A percentile compares a stretch with the other conserved stretches of the same genome.
phyloP scores from a whole-genome alignment of 116 monocot genomes.

The Trichopus zeylanicus region DNA sequence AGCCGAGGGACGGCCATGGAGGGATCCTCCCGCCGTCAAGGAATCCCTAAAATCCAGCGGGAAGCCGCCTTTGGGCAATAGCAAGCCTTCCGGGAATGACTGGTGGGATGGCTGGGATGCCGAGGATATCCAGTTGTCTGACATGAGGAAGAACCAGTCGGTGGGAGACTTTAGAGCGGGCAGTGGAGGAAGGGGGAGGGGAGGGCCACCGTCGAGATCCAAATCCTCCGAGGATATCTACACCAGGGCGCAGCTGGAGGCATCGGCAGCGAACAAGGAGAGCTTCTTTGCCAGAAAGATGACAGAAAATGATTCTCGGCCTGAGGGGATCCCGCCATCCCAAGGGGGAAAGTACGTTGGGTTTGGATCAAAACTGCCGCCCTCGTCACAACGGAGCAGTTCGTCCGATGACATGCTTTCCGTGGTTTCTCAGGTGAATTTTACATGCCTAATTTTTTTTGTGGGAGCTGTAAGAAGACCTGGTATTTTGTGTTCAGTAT shows the following conservation, averaged over 20 bases:
- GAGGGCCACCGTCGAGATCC: constrained; percentile 42
- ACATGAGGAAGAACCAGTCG: constrained; percentile 69
- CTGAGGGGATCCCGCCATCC: constrained; percentile 73
- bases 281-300: constrained; percentile 69
- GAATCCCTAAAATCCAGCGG: constrained; percentile 14
- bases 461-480: no score
- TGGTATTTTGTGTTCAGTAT: no score
- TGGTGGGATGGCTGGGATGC: constrained; percentile 76
- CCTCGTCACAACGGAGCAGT: constrained; percentile 17
- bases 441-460: neutral
- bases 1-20: constrained; percentile 57
- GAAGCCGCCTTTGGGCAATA: constrained; percentile 35
- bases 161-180: constrained; percentile 47
- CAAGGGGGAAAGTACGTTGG: constrained; percentile 93
- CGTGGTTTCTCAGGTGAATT: constrained; percentile 73
- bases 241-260: constrained; percentile 58
- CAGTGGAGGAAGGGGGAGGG: constrained; percentile 8
- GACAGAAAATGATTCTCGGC: constrained; percentile 61
- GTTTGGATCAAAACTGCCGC: constrained; percentile 58
- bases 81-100: constrained; percentile 6
- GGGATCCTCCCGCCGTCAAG: constrained; percentile 50
- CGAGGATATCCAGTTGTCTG: constrained; percentile 31
- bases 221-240: constrained; percentile 72
- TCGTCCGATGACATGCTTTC: constrained; percentile 56
- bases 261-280: constrained; percentile 66